These are phyloP conservation scores for Pecoramyces ruminantium DNA, from an alignment of 192 early-diverging fungal genomes.

Conservation along the genomic window DNA sequence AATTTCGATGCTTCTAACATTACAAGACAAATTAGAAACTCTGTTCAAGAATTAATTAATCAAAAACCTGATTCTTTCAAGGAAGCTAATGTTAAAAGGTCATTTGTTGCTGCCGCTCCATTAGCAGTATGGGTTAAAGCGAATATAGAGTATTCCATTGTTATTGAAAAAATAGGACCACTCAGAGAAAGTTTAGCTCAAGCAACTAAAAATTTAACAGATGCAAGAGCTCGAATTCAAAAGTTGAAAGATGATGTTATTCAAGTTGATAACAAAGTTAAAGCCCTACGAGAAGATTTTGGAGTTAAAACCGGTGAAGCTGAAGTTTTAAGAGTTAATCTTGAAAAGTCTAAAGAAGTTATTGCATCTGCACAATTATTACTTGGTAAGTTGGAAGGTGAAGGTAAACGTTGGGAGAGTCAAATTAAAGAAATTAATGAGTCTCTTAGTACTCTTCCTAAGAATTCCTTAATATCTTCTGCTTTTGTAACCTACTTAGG, in stretches of 20 bases:
- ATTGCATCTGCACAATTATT: slow-evolving; percentile 27
- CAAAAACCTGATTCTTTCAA: slow-evolving; percentile 42
- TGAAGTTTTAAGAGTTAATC: slow-evolving; percentile 17
- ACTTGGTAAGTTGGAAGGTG: slow-evolving; percentile 32
- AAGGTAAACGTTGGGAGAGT: slow-evolving; percentile 26
- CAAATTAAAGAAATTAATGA: slow-evolving; percentile 25
- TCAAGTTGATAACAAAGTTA: slow-evolving; percentile 29
- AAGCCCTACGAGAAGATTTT: slow-evolving; percentile 24
- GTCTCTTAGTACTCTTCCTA: slow-evolving; percentile 11
- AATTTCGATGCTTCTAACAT: slow-evolving; percentile 39
- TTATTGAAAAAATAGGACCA: slow-evolving; percentile 32
- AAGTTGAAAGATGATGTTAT: slow-evolving; percentile 26
- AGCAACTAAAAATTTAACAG: slow-evolving; percentile 22
- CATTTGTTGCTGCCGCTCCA: slow-evolving; percentile 37
- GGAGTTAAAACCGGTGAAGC: slow-evolving; percentile 34
- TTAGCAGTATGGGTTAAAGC: slow-evolving; percentile 47
- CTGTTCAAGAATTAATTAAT: slow-evolving; percentile 24
- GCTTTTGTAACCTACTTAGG: slow-evolving; percentile 31
- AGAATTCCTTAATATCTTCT: slow-evolving; percentile 20
- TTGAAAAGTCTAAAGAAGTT: slow-evolving; percentile 22
- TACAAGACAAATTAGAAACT: slow-evolving; percentile 17
- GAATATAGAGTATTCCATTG: slow-evolving; percentile 31
- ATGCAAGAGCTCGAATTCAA: slow-evolving; percentile 17
- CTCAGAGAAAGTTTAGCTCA: slow-evolving; percentile 23
- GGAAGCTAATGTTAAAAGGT: slow-evolving; percentile 26